phyloP scores from a whole-genome alignment of 202 grass and related monocot genomes.

The Digitaria exilis region DNA sequence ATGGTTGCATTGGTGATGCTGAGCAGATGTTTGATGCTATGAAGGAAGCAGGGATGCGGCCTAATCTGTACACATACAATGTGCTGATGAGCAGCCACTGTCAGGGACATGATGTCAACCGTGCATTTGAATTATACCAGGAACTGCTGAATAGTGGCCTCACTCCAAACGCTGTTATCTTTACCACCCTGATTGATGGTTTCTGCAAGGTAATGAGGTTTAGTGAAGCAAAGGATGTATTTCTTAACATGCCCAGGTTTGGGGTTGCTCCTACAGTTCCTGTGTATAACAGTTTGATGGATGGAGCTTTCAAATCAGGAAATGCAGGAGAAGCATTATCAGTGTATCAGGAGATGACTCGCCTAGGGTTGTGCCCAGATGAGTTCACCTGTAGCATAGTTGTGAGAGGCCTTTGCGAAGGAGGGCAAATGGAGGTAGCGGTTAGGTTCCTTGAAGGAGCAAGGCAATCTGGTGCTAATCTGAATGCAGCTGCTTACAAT shows the following conservation, averaged over 20 bases:
- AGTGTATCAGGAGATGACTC: slow-evolving; percentile 48
- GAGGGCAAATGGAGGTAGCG: slow-evolving; percentile 42
- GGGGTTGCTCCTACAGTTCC: slow-evolving; percentile 50
- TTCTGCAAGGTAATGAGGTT: slow-evolving; percentile 40
- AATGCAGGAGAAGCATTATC: slow-evolving; percentile 42
- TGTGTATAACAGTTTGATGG: slow-evolving; percentile 56
- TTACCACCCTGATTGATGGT: slow-evolving; percentile 56
- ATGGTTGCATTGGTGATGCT: slow-evolving; percentile 39
- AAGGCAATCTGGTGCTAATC: slow-evolving; percentile 38
- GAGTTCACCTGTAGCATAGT: slow-evolving; percentile 64
- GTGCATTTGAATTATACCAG: slow-evolving; percentile 35
- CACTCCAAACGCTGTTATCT: slow-evolving; percentile 43
- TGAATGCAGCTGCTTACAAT: slow-evolving; percentile 56
- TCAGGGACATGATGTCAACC: slow-evolving; percentile 26
- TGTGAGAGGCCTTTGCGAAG: slow-evolving; percentile 57
- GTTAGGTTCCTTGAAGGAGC: slow-evolving; percentile 49
- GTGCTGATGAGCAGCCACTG: slow-evolving; percentile 51
- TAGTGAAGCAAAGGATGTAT: slow-evolving; percentile 41
- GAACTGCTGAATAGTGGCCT: slow-evolving; percentile 48
- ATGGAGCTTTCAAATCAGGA: slow-evolving; percentile 53
- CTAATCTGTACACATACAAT: slow-evolving; percentile 59
- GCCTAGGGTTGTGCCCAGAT: slow-evolving; percentile 35
- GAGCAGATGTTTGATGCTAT: slow-evolving; percentile 33
- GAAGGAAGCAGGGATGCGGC: slow-evolving; percentile 50
- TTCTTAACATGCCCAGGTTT: slow-evolving; percentile 50